These are phyloP conservation scores for Aspergillus felis DNA, from an alignment of 2,329 filamentous ascomycete species.

Conservation along the genomic window DNA sequence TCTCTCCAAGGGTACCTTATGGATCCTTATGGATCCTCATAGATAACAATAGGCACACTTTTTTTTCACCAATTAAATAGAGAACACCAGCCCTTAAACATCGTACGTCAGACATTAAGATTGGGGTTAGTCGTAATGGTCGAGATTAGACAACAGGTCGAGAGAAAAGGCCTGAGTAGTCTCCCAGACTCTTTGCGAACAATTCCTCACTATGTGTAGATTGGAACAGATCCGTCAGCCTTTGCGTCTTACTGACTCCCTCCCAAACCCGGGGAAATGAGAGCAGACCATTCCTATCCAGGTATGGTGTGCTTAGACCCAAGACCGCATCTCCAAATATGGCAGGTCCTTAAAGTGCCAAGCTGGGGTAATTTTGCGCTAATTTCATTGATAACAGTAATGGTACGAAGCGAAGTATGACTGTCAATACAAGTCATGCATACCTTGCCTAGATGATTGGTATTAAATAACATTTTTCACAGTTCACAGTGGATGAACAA, in stretches of 20 bases:
- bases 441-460: not conserved
- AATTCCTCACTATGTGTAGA: not conserved
- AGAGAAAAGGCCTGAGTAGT: too few relatives aligned
- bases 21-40: too few relatives aligned
- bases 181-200: too few relatives aligned
- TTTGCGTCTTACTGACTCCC: too few relatives aligned
- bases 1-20: not conserved
- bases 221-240: not conserved
- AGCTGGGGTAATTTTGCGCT: conserved; percentile 9
- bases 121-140: too few relatives aligned
- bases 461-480: not conserved
- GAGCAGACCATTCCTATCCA: not conserved
- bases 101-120: too few relatives aligned
- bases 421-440: not conserved
- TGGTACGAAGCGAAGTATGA: not conserved
- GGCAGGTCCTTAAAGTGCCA: conserved; percentile 12
- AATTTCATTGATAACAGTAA: not conserved
- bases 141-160: too few relatives aligned
- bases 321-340: conserved; percentile 3
- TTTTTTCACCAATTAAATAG: too few relatives aligned
- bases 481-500: too few relatives aligned
- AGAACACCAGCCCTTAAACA: too few relatives aligned
- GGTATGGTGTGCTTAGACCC: not conserved
- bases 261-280: not conserved
- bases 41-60: too few relatives aligned